Evolutionary conservation across 2,329 filamentous ascomycete genomes (phyloP).

Genomic region (Pestalotiopsis sp.): DNA sequence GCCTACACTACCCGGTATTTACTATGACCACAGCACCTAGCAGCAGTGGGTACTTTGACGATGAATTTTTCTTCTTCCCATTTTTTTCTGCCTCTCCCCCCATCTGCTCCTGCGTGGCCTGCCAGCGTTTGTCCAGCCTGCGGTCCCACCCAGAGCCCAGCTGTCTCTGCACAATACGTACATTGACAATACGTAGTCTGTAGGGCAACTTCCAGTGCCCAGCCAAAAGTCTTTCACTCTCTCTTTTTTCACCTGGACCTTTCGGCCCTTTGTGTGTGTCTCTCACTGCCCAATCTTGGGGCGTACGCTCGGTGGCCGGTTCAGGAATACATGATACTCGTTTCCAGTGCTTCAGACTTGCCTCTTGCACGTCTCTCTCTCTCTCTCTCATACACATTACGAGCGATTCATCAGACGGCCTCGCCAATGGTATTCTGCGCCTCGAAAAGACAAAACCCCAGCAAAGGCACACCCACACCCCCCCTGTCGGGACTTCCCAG

Average conservation of each 20-base stretch:
- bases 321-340: not conserved
- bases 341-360: not conserved
- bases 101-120: not conserved
- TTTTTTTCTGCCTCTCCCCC: not conserved
- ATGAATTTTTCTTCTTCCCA: not conserved
- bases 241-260: not conserved
- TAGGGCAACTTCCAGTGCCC: not conserved
- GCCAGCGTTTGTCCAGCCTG: constrained; percentile 1
- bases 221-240: not conserved
- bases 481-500: constrained; percentile 14
- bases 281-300: not conserved
- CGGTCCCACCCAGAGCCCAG: not conserved
- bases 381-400: not conserved
- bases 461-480: not conserved
- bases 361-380: not conserved
- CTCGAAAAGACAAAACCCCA: not conserved
- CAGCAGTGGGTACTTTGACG: not conserved
- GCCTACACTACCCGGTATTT: not conserved
- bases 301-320: not conserved
- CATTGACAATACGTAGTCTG: too few relatives aligned
- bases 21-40: not conserved
- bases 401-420: not conserved
- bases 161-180: not conserved
- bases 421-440: not conserved
- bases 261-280: constrained; percentile 2